These are phyloP conservation scores for Didymella segeticola DNA, from an alignment of 2,329 filamentous ascomycete genomes.

Conservation along the genomic window DNA sequence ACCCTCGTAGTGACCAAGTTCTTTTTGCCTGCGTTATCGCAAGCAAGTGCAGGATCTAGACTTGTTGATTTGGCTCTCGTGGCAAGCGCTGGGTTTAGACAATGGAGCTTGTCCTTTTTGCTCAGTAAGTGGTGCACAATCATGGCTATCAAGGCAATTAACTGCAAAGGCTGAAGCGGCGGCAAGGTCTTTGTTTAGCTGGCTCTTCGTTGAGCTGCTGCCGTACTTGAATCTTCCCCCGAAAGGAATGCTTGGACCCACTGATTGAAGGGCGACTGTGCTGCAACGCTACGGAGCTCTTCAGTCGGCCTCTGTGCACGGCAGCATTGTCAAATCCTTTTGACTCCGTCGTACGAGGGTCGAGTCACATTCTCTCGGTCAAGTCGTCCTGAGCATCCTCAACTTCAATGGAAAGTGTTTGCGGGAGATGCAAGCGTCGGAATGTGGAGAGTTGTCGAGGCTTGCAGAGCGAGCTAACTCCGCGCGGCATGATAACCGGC, in stretches of 20 bases:
- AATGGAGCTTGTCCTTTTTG: no score
- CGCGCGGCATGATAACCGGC: conserved; percentile 12
- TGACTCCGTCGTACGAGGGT: conserved; percentile 6
- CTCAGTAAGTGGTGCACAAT: neutral
- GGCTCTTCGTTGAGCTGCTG: neutral
- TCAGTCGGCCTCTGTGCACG: neutral
- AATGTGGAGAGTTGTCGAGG: conserved; percentile 8
- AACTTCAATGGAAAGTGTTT: conserved; percentile 3
- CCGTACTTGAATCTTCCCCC: neutral
- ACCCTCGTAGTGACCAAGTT: conserved; percentile 29
- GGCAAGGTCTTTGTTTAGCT: no score
- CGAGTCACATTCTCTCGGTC: neutral
- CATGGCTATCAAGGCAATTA: neutral
- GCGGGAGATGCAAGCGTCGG: conserved; percentile 12
- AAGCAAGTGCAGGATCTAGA: no score
- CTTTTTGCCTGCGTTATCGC: conserved; percentile 10
- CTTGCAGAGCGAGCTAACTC: conserved; percentile 12
- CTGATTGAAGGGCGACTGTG: neutral
- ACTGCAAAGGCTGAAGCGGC: neutral
- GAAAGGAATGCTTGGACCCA: neutral
- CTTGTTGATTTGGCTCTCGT: no score
- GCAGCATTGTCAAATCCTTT: neutral
- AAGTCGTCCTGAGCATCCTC: neutral
- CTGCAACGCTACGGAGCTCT: neutral
- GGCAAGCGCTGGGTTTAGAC: no score